Evolutionary conservation across 2,329 filamentous ascomycete species (phyloP).

Genomic region (Phyllosticta citribraziliensis): DNA sequence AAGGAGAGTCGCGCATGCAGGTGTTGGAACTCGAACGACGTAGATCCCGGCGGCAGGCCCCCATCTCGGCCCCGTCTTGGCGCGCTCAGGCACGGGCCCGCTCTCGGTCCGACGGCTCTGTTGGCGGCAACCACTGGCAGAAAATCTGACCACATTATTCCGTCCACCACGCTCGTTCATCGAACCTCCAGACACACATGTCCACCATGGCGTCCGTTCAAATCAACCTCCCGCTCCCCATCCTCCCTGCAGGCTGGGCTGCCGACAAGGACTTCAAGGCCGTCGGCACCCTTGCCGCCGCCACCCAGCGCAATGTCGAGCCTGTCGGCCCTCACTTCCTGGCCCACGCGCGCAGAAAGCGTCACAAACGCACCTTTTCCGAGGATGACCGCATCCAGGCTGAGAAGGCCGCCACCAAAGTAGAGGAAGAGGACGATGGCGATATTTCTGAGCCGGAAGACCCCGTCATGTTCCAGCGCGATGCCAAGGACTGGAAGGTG

Average conservation of each 20-base stretch:
- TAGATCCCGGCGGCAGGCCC: background rate
- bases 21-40: background rate
- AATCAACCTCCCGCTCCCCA: slow-evolving; percentile 58
- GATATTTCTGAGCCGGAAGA: slow-evolving; percentile 94
- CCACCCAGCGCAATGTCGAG: slow-evolving; percentile 81
- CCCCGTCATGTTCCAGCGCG: slow-evolving; percentile 77
- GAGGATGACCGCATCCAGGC: slow-evolving; percentile 98
- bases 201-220: slow-evolving; percentile 54
- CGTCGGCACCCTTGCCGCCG: slow-evolving; percentile 63
- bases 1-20: background rate
- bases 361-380: slow-evolving; percentile 95
- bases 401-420: slow-evolving; percentile 87
- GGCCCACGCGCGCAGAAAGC: slow-evolving; percentile 83
- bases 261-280: slow-evolving; percentile 89
- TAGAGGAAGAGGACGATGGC: slow-evolving; percentile 80
- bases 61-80: background rate
- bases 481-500: slow-evolving; percentile 99
- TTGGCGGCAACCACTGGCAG: background rate
- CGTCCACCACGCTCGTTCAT: slow-evolving; percentile 3
- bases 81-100: background rate
- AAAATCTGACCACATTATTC: slow-evolving; percentile 6
- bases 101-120: no score
- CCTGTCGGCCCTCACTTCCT: slow-evolving; percentile 96
- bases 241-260: slow-evolving; percentile 70
- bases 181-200: slow-evolving; percentile 7